Conservation (phyloP, 352 stramenopile species). For the Globisporangium carolinianum region DNA sequence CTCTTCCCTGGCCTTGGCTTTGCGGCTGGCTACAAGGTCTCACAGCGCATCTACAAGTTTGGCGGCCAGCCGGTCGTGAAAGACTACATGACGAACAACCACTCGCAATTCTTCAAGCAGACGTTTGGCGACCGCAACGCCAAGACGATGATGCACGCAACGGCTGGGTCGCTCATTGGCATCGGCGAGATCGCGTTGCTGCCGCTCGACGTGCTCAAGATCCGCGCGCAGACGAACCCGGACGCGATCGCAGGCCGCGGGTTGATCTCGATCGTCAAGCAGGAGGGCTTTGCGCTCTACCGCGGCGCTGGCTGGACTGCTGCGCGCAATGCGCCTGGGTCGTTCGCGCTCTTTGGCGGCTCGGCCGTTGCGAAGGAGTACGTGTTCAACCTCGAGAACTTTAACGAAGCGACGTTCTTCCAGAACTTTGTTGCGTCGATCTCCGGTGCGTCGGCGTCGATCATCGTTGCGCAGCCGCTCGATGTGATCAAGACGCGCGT, state of each 20-base stretch:
- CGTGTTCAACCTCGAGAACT: slow-evolving; percentile 87
- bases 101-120: slow-evolving; percentile 83
- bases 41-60: slow-evolving; percentile 97
- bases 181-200: slow-evolving; percentile 93
- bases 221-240: slow-evolving; percentile 94
- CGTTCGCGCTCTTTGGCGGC: slow-evolving; percentile 93
- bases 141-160: slow-evolving; percentile 92
- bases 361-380: slow-evolving; percentile 87
- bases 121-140: slow-evolving; percentile 90
- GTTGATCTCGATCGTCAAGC: slow-evolving; percentile 89
- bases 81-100: slow-evolving; percentile 89
- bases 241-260: slow-evolving; percentile 88
- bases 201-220: slow-evolving; percentile 95
- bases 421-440: slow-evolving; percentile 90
- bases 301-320: slow-evolving; percentile 88
- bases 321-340: slow-evolving; percentile 91
- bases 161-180: slow-evolving; percentile 90
- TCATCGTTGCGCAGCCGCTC: slow-evolving; percentile 89
- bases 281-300: slow-evolving; percentile 90
- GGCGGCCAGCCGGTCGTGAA: slow-evolving; percentile 92
- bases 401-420: slow-evolving; percentile 87
- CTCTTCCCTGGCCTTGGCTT: slow-evolving; percentile 92
- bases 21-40: slow-evolving; percentile 94
- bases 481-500: slow-evolving; percentile 96
- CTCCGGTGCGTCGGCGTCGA: slow-evolving; percentile 68